phyloP scores from a whole-genome alignment of 352 stramenopile genomes.

The Pythium chondricola region DNA sequence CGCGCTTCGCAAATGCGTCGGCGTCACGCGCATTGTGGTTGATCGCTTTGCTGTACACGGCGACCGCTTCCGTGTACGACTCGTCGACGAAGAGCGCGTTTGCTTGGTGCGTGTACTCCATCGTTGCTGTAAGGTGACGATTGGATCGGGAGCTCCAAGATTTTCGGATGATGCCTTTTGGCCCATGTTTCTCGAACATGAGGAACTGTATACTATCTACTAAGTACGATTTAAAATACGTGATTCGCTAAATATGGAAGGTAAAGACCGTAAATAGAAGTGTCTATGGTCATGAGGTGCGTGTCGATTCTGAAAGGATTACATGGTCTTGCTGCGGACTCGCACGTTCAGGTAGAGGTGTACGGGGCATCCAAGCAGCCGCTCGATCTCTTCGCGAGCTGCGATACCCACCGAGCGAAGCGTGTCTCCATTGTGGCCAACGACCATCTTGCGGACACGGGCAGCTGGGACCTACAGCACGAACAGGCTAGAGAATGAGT shows the following conservation, averaged over 20 bases:
- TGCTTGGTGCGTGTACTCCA: constrained; percentile 66
- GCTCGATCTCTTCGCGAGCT: constrained; percentile 70
- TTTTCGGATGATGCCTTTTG: too few relatives aligned
- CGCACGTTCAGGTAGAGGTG: constrained; percentile 85
- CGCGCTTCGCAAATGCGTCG: constrained; percentile 60
- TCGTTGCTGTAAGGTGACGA: constrained; percentile 22
- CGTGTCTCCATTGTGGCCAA: constrained; percentile 72
- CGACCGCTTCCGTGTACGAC: constrained; percentile 53
- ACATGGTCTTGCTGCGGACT: constrained; percentile 38
- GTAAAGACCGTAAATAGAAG: background rate
- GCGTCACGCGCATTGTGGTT: constrained; percentile 31
- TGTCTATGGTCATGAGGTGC: background rate
- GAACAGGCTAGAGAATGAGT: background rate
- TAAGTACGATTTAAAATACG: constrained; percentile 8
- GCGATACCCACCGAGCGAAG: constrained; percentile 68
- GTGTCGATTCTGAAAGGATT: too few relatives aligned
- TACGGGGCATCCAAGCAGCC: constrained; percentile 57
- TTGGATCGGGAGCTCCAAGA: too few relatives aligned
- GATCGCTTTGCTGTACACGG: constrained; percentile 44
- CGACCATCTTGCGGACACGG: constrained; percentile 73
- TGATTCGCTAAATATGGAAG: background rate
- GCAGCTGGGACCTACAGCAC: constrained; percentile 49
- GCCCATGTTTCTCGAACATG: constrained; percentile 12
- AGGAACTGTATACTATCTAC: background rate
- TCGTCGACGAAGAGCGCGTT: constrained; percentile 86